phyloP scores from a whole-genome alignment of 441 rosid genomes.

The Viola pubescens region DNA sequence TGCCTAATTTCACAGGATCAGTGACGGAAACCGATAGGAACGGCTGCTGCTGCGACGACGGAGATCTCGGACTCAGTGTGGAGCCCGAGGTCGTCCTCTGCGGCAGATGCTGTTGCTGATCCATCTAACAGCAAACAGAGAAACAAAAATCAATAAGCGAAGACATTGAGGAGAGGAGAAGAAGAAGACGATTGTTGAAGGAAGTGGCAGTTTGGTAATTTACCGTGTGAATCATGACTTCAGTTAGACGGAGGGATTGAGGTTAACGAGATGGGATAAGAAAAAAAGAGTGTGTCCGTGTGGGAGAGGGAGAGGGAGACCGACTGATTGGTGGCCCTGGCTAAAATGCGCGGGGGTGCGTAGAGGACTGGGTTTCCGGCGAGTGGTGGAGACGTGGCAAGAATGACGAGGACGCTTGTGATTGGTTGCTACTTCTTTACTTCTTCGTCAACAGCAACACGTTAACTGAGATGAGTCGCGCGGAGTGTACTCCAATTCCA shows the following conservation, averaged over 20 bases:
- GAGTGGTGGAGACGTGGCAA: background rate
- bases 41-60: constrained; percentile 46
- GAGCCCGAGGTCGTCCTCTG: constrained; percentile 50
- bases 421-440: background rate
- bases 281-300: background rate
- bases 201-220: constrained; percentile 26
- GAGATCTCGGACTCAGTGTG: constrained; percentile 84
- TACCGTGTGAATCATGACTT: constrained; percentile 29
- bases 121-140: constrained; percentile 19
- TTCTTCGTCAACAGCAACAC: background rate
- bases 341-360: constrained; percentile 1
- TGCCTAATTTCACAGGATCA: constrained; percentile 96
- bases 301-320: background rate
- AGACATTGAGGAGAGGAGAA: background rate
- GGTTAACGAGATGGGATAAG: background rate
- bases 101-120: constrained; percentile 43
- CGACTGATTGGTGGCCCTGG: background rate
- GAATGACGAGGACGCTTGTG: background rate
- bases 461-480: background rate
- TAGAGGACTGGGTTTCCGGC: background rate
- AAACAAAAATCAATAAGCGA: background rate
- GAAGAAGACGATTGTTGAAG: background rate
- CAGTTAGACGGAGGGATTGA: background rate
- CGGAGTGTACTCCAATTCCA: background rate
- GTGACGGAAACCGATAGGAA: constrained; percentile 69